Base-by-base conservation (phyloP, 2,329 filamentous ascomycete genomes). In the Cladosporium halotolerans region DNA sequence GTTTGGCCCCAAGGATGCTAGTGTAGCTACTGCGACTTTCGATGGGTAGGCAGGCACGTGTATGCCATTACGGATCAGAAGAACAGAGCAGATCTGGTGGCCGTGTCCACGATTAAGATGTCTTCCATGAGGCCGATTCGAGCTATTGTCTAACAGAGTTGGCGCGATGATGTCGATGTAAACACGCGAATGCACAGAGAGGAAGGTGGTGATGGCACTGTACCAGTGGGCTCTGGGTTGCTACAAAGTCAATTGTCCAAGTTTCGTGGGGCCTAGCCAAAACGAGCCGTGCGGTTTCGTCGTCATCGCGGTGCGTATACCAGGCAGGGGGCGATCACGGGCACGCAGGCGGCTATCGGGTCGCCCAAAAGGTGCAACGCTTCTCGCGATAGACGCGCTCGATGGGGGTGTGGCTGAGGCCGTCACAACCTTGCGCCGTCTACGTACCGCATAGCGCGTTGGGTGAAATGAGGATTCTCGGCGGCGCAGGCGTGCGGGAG, bases 111-210 rank as follows among this genome's bases (percentile, higher is more conserved):
- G 23, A 28, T 28, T 5, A 3, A 28, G 23, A 28, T 28, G 23
- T 28, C 23, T 28, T 28, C 23, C 5, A 28, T 7, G 7, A 28
- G 23, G 23, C 23, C 23, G 7, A 7, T 28, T 28, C 23, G 23
- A 28, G 23, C 23, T 3, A 28, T 28, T 28, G 23, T 36, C 28
- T 19, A 23, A 13, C 19, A 51, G 48, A 51, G 48, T 51, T 44
- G 40, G 13, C 32, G 40, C 18, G 18, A 51, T 51, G 48, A 51
- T 51, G 40, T 51, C 48, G 48, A n/a, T 18, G 40, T 36, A 32
- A 14, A 41, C n/a, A n/a, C 34, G 34, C 10, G 11, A 38, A 13
- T 14, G 34, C 34, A 14, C 9, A 33, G 19, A 41, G 19, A 38
- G 6, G 31, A 11, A 9, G 19, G 34, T 38, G 45, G 19, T 40